phyloP scores from a whole-genome alignment of 73 alveolate genomes.

The Paramecium octaurelia region DNA sequence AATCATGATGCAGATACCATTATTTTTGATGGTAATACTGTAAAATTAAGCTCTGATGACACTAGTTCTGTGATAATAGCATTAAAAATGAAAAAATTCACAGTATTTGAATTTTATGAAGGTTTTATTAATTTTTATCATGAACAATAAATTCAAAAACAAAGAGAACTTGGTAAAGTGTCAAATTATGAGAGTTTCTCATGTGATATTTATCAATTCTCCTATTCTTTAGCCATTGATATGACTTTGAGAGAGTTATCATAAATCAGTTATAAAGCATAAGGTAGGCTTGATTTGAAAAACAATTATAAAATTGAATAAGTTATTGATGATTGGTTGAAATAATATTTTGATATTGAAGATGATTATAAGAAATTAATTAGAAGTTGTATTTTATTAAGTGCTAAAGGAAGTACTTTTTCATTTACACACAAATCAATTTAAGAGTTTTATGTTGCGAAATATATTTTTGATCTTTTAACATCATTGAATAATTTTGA shows the following conservation, averaged over 20 bases:
- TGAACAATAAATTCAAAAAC: background rate
- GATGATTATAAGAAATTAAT: background rate
- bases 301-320: background rate
- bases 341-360: background rate
- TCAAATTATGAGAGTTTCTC: background rate
- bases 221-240: background rate
- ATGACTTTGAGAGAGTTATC: background rate
- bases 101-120: background rate
- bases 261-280: background rate
- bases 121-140: background rate
- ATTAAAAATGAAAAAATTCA: background rate
- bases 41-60: background rate
- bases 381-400: background rate
- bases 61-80: background rate
- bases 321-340: background rate
- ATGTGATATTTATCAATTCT: background rate
- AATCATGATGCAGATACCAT: background rate
- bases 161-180: background rate
- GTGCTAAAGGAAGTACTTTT: background rate
- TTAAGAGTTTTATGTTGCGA: background rate
- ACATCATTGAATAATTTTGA: background rate
- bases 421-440: conserved; percentile 15
- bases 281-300: background rate
- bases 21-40: background rate
- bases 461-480: background rate